Percentiles rank a stretch among this genome's conserved stretches.
phyloP scores from a whole-genome alignment of 345 rosid genomes.

The Lumnitzera racemosa region DNA sequence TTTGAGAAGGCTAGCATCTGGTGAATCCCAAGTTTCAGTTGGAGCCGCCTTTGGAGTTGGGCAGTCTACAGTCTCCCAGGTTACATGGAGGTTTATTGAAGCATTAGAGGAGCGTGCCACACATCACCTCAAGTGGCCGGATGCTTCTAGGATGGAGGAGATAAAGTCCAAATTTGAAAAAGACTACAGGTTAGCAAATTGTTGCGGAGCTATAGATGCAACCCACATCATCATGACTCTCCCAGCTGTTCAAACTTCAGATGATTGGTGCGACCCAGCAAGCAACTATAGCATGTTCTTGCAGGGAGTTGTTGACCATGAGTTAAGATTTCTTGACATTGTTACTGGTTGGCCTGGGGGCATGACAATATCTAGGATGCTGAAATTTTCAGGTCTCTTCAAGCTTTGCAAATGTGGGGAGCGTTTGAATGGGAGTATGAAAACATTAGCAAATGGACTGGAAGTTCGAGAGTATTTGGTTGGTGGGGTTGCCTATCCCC shows the following conservation, averaged over 20 bases:
- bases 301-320: constrained; percentile 84
- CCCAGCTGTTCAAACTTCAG: constrained; percentile 88
- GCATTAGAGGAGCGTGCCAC: constrained; percentile 85
- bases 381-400: constrained; percentile 74
- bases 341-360: constrained; percentile 98
- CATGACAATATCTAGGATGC: constrained; percentile 55
- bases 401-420: constrained; percentile 56
- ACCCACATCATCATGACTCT: constrained; percentile 89
- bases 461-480: constrained; percentile 66
- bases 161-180: constrained; percentile 64
- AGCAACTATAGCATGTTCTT: constrained; percentile 84
- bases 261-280: constrained; percentile 92
- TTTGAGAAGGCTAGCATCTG: constrained; percentile 78
- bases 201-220: constrained; percentile 87
- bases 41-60: constrained; percentile 92
- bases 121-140: constrained; percentile 92
- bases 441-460: constrained; percentile 25
- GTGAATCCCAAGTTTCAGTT: constrained; percentile 93
- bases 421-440: constrained; percentile 49
- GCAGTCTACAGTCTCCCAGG: constrained; percentile 96
- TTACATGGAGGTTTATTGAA: constrained; percentile 95
- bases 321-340: constrained; percentile 83
- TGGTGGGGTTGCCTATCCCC: constrained; percentile 76
- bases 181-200: constrained; percentile 67
- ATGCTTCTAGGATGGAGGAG: constrained; percentile 43